Conservation (phyloP, 495 filamentous ascomycete genomes). For the Penicillium nucicola region DNA sequence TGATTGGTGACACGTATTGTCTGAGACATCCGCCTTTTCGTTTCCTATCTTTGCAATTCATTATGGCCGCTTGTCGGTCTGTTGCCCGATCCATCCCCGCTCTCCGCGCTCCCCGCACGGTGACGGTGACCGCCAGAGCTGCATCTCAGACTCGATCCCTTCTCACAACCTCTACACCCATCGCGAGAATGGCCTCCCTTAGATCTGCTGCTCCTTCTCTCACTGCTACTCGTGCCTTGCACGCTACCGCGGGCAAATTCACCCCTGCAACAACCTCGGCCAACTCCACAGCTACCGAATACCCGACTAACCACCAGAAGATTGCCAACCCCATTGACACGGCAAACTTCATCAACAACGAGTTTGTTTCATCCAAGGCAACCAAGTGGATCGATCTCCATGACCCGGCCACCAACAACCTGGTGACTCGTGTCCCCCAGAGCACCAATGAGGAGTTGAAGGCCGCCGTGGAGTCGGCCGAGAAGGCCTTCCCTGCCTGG, state of each 20-base stretch:
- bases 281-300: slow-evolving; percentile 62
- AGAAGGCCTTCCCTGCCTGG: slow-evolving; percentile 91
- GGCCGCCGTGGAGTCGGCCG: slow-evolving; percentile 81
- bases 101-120: slow-evolving; percentile 46
- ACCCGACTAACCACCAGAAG: slow-evolving; percentile 78
- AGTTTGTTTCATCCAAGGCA: slow-evolving; percentile 74
- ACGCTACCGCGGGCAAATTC: slow-evolving; percentile 60
- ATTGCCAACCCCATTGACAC: slow-evolving; percentile 75
- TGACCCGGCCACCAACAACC: slow-evolving; percentile 96
- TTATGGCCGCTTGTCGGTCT: slow-evolving; percentile 46
- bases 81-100: slow-evolving; percentile 41
- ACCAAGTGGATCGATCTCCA: slow-evolving; percentile 85
- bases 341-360: slow-evolving; percentile 87
- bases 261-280: slow-evolving; percentile 50
- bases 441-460: slow-evolving; percentile 86
- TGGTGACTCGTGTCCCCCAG: slow-evolving; percentile 96
- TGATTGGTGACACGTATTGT: not conserved
- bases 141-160: slow-evolving; percentile 24
- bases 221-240: slow-evolving; percentile 40
- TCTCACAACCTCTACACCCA: slow-evolving; percentile 26
- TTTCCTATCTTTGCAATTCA: slow-evolving; percentile 8
- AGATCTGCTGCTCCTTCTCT: slow-evolving; percentile 15
- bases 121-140: slow-evolving; percentile 24
- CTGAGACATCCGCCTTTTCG: not conserved
- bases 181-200: slow-evolving; percentile 16